A percentile compares a stretch with the other conserved stretches of the same genome.
These are phyloP conservation scores for Fusarium sp. DNA, from an alignment of 2,329 filamentous ascomycete species.

Conservation along the genomic window DNA sequence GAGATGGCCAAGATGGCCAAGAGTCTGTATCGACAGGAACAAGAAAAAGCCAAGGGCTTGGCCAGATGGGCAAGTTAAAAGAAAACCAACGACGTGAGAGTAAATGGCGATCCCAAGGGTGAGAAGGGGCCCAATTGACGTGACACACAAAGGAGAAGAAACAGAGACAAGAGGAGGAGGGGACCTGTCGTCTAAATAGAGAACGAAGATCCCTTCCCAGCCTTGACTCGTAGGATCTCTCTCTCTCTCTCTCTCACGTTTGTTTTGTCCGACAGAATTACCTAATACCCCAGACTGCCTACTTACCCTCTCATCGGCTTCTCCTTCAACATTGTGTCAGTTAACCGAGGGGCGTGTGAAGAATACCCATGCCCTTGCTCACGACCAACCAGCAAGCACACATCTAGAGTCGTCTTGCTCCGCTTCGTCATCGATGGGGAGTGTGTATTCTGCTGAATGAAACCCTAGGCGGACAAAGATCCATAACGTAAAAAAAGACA, in stretches of 20 bases:
- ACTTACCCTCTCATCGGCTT: not conserved
- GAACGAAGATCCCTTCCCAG: not conserved
- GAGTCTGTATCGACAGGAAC: not conserved
- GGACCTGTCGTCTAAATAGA: not conserved
- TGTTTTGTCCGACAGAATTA: not conserved
- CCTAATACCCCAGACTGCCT: not conserved
- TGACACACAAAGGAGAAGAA: not conserved
- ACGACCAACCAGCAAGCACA: constrained; percentile 16
- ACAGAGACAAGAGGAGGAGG: not conserved
- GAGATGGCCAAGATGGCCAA: constrained; percentile 19
- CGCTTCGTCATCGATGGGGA: not conserved
- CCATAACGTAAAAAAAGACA: constrained; percentile 35
- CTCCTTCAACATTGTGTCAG: not conserved
- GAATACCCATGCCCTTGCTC: not conserved
- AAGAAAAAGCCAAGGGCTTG: constrained; percentile 23
- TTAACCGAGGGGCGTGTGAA: not conserved
- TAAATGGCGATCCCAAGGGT: not conserved
- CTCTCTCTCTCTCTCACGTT: not conserved
- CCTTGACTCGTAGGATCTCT: not conserved
- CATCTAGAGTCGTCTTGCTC: not conserved
- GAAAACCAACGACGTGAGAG: not conserved
- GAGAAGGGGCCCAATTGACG: constrained; percentile 5
- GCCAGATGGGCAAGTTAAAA: not conserved
- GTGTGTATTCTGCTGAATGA: constrained; percentile 10
- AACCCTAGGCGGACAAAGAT: constrained; percentile 27